Evolutionary conservation across 352 stramenopile species (phyloP), one percentile per base, ranked within the genome.

Genomic region (Pythium biforme): DNA sequence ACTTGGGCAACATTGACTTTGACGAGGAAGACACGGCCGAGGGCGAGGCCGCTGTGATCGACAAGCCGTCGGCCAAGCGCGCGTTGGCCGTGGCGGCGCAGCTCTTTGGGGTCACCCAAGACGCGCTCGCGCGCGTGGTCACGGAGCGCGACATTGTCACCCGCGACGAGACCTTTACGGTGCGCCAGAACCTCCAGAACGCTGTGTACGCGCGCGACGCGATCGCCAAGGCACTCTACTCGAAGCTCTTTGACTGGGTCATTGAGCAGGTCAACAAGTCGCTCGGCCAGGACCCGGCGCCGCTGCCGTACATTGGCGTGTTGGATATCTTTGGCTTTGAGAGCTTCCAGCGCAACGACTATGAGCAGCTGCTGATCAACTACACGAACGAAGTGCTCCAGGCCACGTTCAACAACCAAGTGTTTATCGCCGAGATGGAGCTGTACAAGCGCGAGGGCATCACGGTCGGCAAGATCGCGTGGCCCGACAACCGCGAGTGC

Each of bases 1-100:
- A 99, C 75, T 81, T 99, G 37, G 96, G 96, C 51, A 99, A 99
- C 79, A 85, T 99, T 33, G 76, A 96, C 15, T 98, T 99, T 68
- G 85, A 97, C 40, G 86, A 95, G 55, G 86, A 95, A 68, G 88
- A 96, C 55, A 89, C 86, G 22, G 66, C 85, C 4, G 85, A 95
- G 54, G 83, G 83, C 31, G 76, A 95, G 60, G 86, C 83, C 26
- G 82, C 79, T 0, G 75, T 88, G n/a, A 81, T 94, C 47, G 71
- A 94, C 55, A 87, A 88, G 67, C 54, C 76, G 10, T 83, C 74
- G 23, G 81, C 83, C 17, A 89, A 90, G 62, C 62, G 76, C 17
- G 83, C 82, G 48, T 64, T 95, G 17, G 59, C 59, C 14, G 66
- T 76, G 25, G 74, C 83, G 15, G 60, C 86, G 3, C 77, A 76